Conservation (phyloP, 805 yeast species). For the Torulaspora indica region DNA sequence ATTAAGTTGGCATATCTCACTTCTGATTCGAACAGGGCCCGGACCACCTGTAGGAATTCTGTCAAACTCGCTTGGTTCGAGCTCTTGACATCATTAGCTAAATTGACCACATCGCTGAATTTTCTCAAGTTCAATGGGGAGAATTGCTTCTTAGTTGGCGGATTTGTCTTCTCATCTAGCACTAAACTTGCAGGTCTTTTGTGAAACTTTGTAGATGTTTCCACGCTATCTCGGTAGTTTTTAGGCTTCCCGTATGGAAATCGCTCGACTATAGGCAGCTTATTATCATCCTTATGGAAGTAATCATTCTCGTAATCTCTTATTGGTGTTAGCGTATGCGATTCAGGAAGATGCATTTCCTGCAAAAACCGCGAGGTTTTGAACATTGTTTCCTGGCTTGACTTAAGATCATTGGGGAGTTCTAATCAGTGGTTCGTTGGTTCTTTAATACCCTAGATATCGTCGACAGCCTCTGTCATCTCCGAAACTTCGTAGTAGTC, state of each 20-base stretch:
- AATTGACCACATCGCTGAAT: constrained; percentile 4
- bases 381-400: constrained; percentile 20
- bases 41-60: constrained; percentile 23
- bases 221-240: background rate
- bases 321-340: constrained; percentile 32
- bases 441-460: constrained; percentile 2
- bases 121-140: constrained; percentile 31
- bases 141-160: constrained; percentile 31
- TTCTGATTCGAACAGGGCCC: constrained; percentile 37
- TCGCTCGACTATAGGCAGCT: constrained; percentile 17
- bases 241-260: constrained; percentile 6
- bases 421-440: background rate
- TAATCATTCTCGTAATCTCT: constrained; percentile 31
- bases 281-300: constrained; percentile 28
- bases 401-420: background rate
- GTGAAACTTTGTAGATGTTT: background rate
- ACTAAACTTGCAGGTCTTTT: constrained; percentile 30
- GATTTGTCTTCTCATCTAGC: constrained; percentile 13
- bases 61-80: background rate
- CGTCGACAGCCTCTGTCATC: background rate
- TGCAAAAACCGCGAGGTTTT: constrained; percentile 27
- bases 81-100: constrained; percentile 1
- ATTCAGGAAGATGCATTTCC: constrained; percentile 25
- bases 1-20: constrained; percentile 33
- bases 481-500: background rate